Conservation (phyloP, 1,284 basidiomycete genomes). For the Erythrobasidium hasegawianum region DNA sequence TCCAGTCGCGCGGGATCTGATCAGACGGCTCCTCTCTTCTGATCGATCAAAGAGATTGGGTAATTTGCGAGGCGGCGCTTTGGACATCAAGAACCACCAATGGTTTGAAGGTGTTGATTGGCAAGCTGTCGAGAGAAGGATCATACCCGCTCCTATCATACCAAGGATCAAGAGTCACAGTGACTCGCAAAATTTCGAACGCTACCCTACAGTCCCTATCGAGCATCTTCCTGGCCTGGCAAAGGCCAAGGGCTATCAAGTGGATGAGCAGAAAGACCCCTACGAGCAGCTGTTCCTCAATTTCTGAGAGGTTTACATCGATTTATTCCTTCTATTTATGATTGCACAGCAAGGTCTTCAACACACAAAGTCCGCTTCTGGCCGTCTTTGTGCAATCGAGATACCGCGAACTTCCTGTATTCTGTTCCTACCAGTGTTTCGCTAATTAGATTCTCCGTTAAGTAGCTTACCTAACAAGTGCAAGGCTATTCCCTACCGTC, state of each 20-base stretch:
- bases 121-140: constrained; percentile 40
- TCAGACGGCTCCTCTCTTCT: constrained; percentile 41
- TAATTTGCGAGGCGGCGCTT: constrained; percentile 43
- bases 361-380: neutral
- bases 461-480: too few species aligned
- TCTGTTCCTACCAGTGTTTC: too few species aligned
- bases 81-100: constrained; percentile 44
- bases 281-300: constrained; percentile 30
- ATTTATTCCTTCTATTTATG: too few species aligned
- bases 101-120: constrained; percentile 48
- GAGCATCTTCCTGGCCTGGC: constrained; percentile 43
- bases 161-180: constrained; percentile 39
- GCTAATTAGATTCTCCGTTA: too few species aligned
- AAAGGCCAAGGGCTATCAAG: constrained; percentile 33
- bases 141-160: constrained; percentile 46
- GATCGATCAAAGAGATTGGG: constrained; percentile 45
- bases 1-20: constrained; percentile 43
- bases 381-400: too few species aligned
- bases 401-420: too few species aligned
- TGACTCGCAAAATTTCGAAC: constrained; percentile 46
- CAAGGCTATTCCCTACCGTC: too few species aligned
- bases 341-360: neutral
- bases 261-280: constrained; percentile 18
- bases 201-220: constrained; percentile 40
- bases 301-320: constrained; percentile 5